Evolutionary conservation across 1,139 yeast genomes (phyloP).

Genomic region (Yamadazyma mexicana): DNA sequence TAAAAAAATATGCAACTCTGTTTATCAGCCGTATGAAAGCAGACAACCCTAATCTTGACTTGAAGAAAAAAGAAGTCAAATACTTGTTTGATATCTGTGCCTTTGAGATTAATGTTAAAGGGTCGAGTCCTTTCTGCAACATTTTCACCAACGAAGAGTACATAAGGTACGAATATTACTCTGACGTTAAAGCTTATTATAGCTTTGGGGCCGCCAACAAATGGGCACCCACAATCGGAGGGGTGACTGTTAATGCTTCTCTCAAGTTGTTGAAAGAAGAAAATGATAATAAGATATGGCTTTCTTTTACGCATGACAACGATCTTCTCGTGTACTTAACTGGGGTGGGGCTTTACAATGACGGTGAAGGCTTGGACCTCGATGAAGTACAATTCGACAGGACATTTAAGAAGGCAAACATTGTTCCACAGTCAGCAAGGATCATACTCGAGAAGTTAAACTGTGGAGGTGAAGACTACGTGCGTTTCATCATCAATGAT

Average conservation of each 20-base stretch:
- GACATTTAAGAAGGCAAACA: constrained; percentile 45
- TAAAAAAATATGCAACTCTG: constrained; percentile 6
- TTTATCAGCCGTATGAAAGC: constrained; percentile 40
- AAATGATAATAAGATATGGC: constrained; percentile 31
- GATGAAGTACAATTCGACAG: constrained; percentile 37
- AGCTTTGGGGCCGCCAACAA: constrained; percentile 52
- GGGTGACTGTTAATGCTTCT: constrained; percentile 51
- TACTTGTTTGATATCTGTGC: constrained; percentile 49
- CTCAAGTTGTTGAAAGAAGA: constrained; percentile 38
- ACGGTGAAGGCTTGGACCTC: constrained; percentile 19
- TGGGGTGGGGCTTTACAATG: constrained; percentile 47
- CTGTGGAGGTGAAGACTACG: constrained; percentile 47
- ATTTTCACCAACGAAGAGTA: constrained; percentile 53
- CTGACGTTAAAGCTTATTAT: constrained; percentile 48
- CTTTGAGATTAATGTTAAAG: constrained; percentile 53
- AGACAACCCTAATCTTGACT: constrained; percentile 35
- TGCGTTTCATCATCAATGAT: constrained; percentile 54
- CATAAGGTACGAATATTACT: constrained; percentile 40
- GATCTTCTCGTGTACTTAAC: constrained; percentile 52
- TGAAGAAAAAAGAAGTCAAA: constrained; percentile 41
- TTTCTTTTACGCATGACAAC: constrained; percentile 61
- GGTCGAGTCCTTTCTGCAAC: constrained; percentile 47
- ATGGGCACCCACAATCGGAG: constrained; percentile 42
- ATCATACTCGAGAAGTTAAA: constrained; percentile 47
- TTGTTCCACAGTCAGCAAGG: constrained; percentile 60